Base-by-base conservation (phyloP, 257 asterid genomes). In the Mentha longifolia region DNA sequence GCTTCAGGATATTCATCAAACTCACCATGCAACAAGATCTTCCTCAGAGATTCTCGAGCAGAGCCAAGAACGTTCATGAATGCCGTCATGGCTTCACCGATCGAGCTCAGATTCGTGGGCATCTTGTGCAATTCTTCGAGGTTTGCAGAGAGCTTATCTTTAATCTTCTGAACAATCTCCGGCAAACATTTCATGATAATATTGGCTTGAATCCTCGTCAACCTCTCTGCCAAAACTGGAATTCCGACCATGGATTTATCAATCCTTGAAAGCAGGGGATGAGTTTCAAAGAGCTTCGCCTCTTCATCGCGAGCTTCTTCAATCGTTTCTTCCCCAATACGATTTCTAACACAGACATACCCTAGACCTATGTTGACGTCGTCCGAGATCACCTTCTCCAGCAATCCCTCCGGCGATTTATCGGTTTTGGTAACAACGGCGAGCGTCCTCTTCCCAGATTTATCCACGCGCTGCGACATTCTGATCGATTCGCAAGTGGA, bases 391-490 rank as follows among this genome's bases (percentile, higher is more conserved):
- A 69, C 65, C 62, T 82, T 82, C 65, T 82, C 84, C 1, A 82
- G 33, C 3, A 82, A 73, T 0, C 79, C 86, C 22, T 82, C 86
- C 1, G 86, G 84, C 8, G 76, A 54, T 54, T 63, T 77, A 56
- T 82, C 86, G 3, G 77, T 76, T 41, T 82, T 82, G 0, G 84
- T 82, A 0, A 82, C 86, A 0, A 82, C 86, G 0, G 82, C 86
- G 0, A 82, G 82, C 9, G 84, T 82, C 41, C 84, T 82, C 81
- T 73, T 60, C 9, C n/a, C 84, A 0, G 71, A 54, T 9, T 70
- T 79, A 41, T 82, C 84, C 10, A 82, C 84, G 0, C 49, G 17
- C 65, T 82, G 83, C 1, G 9, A 55, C 65, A 69, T 69, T 14
- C 74, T 25, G 13, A 63, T 63, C 0, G 68, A 63, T 52, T 63